Base-by-base conservation (phyloP, 73 alveolate species). In the Diophrys appendiculata region DNA sequence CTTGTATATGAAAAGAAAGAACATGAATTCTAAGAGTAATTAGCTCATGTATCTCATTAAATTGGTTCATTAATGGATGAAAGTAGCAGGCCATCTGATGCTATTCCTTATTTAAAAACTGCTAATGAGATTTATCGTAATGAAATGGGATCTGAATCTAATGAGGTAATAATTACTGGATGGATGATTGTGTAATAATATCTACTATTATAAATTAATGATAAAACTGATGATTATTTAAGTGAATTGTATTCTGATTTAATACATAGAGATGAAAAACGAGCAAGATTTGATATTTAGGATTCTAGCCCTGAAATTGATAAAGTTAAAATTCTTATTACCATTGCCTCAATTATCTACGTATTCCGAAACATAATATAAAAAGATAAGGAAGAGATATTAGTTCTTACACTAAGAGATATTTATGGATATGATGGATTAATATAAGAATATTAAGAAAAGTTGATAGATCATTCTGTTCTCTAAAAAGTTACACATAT, bases 1-100 rank as follows among this genome's bases (percentile, higher is more conserved):
- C 29, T 31, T 23, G 78, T 89, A 22, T 89, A 75, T 74, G 84
- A 78, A 65, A 77, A 84, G 32, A 79, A 88, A 69, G 64, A 84
- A n/a, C 93, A 90, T 24, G 68, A 70, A 54, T 29, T 65, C 25
- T 54, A 90, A 0, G 31, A 72, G 0, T 76, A 84, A 1, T 71
- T 88, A 0, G 91, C 89, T 5, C 60, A 83, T 31, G 83, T 89
- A 23, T 90, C 91, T 5, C 29, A 67, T 64, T 72, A 78, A 27
- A 24, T 89, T 52, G 92, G 90, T 0, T 52, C 72, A 3, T 72
- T 86, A 0, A 54, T 86, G 53, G 93, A 86, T 29, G 93, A 86
- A 52, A 52, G 72, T 35, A 76, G 93, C 13, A 29, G 78, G 72
- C 87, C 80, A 13, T 33, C 80, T 5, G 93, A 86, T 18, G 93